Evolutionary conservation across 2,329 filamentous ascomycete genomes (phyloP).

Genomic region (Aspergillus uvarum): DNA sequence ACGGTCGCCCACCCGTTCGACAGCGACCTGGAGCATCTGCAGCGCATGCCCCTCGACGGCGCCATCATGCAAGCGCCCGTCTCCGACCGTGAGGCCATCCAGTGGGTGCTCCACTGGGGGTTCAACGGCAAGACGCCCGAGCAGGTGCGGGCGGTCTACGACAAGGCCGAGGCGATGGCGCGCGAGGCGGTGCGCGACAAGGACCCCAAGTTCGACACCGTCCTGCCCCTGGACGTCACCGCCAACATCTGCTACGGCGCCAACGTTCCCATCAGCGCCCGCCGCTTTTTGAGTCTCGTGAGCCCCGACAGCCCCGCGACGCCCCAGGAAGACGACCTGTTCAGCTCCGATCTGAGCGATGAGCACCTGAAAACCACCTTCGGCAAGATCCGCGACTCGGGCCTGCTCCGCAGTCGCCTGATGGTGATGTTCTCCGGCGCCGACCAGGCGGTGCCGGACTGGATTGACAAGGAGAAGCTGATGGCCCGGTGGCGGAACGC

Average conservation of each 20-base stretch:
- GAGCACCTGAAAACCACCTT: slow-evolving; percentile 62
- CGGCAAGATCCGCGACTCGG: slow-evolving; percentile 47
- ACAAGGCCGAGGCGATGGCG: slow-evolving; percentile 35
- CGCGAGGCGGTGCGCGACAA: slow-evolving; percentile 21
- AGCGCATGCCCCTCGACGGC: slow-evolving; percentile 62
- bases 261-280: slow-evolving; percentile 52
- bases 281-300: slow-evolving; percentile 59
- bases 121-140: slow-evolving; percentile 25
- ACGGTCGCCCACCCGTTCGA: slow-evolving; percentile 32
- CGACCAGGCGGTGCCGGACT: slow-evolving; percentile 48
- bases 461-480: slow-evolving; percentile 48
- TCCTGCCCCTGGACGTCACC: slow-evolving; percentile 38
- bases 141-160: slow-evolving; percentile 29
- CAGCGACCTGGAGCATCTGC: slow-evolving; percentile 31
- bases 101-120: slow-evolving; percentile 36
- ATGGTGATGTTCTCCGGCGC: slow-evolving; percentile 50
- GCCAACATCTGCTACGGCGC: slow-evolving; percentile 32
- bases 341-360: slow-evolving; percentile 69
- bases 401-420: slow-evolving; percentile 41
- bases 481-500: slow-evolving; percentile 44
- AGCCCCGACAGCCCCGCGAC: slow-evolving; percentile 53
- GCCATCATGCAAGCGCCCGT: slow-evolving; percentile 78
- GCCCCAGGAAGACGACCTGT: slow-evolving; percentile 79
- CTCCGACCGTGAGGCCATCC: slow-evolving; percentile 68
- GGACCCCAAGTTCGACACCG: slow-evolving; percentile 24